Evolutionary conservation across 129 eudicot species (phyloP), one percentile per base, ranked within the genome.

Genomic region (Helianthus annuus): DNA sequence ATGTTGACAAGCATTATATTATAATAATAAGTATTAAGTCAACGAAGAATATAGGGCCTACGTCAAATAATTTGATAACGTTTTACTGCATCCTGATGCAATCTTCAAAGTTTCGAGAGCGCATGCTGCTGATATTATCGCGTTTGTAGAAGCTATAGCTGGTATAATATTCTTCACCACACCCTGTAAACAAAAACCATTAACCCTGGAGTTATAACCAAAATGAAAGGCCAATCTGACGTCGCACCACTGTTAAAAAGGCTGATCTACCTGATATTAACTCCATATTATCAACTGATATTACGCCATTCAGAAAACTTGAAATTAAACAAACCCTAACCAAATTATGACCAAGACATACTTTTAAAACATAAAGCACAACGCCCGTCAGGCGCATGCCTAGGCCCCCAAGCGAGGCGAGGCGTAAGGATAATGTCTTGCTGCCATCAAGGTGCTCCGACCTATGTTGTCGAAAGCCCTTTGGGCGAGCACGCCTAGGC

Each of bases 61-160:
- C 98, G 95, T 93, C 71, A 93, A 69, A 64, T 93, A 93, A 80
- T 93, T 93, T 29, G 92, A 87, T 70, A 93, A 75, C 0, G 89
- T 82, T 85, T 87, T 93, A 85, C 98, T 87, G 85, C 98, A 93
- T 79, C 92, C 98, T 66, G 97, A 83, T 66, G 85, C 98, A 72
- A 93, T 83, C 86, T 93, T 93, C 81, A 93, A 84, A 59, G 98
- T 90, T 79, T 93, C 98, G 61, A 93, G 84, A 63, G 98, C 86
- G 39, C 98, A 93, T 10, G 96, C 92, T 74, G 98, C 97, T 67
- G 98, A 93, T 75, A 93, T 87, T 52, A 93, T 87, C 49, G 98
- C 98, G 84, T 93, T 93, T 40, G 97, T 93, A 44, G 98, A 93
- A 73, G 98, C 98, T 81, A 93, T 93, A 60, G 98, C 98, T 34